A percentile compares a stretch with the other conserved stretches of the same genome.
phyloP scores from a whole-genome alignment of 345 rosid genomes.

The Arabis alpina region DNA sequence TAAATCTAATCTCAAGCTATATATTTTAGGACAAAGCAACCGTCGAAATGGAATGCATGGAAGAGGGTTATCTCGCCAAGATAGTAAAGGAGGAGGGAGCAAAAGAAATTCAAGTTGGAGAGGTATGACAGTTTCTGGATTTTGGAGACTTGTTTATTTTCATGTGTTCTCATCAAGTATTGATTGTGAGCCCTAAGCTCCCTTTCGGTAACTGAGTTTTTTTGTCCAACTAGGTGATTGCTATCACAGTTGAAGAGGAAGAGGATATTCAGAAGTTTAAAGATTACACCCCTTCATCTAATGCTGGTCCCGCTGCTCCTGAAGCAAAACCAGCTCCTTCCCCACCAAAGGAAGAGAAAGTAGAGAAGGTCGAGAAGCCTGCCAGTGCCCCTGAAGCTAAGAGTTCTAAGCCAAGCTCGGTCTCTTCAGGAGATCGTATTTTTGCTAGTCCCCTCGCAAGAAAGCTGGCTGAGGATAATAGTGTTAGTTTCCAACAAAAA shows the following conservation, averaged over 20 bases:
- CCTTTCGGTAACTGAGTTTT: conserved; percentile 3
- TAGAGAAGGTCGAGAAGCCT: conserved; percentile 49
- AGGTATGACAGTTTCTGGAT: conserved; percentile 54
- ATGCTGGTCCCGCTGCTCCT: conserved; percentile 46
- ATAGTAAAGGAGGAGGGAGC: conserved; percentile 86
- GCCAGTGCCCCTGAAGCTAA: conserved; percentile 66
- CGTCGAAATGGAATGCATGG: conserved; percentile 99
- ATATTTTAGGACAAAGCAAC: conserved; percentile 87
- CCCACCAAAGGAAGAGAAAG: conserved; percentile 60
- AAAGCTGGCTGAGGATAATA: conserved; percentile 87
- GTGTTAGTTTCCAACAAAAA: conserved; percentile 48
- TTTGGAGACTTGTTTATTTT: not conserved
- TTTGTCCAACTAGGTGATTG: conserved; percentile 60
- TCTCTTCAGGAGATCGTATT: conserved; percentile 65
- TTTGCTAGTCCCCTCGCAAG: conserved; percentile 95
- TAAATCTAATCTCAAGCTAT: conserved; percentile 25
- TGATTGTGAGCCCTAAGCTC: conserved; percentile 17
- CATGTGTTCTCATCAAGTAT: conserved; percentile 7
- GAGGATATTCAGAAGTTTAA: conserved; percentile 80
- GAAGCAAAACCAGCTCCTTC: conserved; percentile 56
- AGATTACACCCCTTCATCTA: conserved; percentile 77
- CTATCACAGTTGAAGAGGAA: conserved; percentile 91
- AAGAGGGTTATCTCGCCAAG: conserved; percentile 96
- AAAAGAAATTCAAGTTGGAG: conserved; percentile 92
- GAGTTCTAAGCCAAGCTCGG: conserved; percentile 52